A percentile compares a stretch with the other conserved stretches of the same genome.
Conservation (phyloP, 2,329 filamentous ascomycete genomes). For the Hysterium pulicare region DNA sequence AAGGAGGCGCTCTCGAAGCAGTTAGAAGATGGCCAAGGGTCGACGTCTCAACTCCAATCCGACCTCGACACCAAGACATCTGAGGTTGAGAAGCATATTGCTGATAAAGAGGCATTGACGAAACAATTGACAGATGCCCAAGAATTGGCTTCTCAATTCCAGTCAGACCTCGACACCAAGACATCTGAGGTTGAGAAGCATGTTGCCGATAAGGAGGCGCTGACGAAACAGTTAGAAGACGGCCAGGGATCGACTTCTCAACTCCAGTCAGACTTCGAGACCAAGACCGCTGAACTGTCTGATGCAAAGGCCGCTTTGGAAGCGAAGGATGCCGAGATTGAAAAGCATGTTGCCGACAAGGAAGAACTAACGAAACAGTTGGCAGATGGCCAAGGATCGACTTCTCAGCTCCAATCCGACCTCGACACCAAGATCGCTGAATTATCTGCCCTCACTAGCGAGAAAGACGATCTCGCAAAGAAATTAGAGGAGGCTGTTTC, state of each 20-base stretch:
- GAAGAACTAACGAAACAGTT: slow-evolving; percentile 16
- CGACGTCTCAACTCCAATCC: slow-evolving; percentile 6
- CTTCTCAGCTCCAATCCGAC: slow-evolving; percentile 13
- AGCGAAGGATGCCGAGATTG: slow-evolving; percentile 5
- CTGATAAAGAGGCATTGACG: slow-evolving; percentile 1
- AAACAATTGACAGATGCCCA: slow-evolving; percentile 9
- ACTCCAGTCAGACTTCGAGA: slow-evolving; percentile 21
- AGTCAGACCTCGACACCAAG: slow-evolving; percentile 24
- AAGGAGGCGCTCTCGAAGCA: slow-evolving; percentile 17
- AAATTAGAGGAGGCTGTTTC: slow-evolving; percentile 1
- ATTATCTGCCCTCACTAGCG: slow-evolving; percentile 21
- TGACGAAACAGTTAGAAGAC: slow-evolving; percentile 1
- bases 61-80: slow-evolving; percentile 16
- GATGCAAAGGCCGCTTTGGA: slow-evolving; percentile 2
- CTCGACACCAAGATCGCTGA: slow-evolving; percentile 28
- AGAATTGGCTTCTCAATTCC: neutral
- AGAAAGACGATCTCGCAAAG: slow-evolving; percentile 13
- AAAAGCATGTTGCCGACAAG: slow-evolving; percentile 5
- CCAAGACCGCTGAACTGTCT: slow-evolving; percentile 19
- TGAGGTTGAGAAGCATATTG: slow-evolving; percentile 1
- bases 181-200: slow-evolving; percentile 14
- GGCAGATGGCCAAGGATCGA: slow-evolving; percentile 4
- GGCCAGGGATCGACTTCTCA: neutral
- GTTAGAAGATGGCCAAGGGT: slow-evolving; percentile 5
- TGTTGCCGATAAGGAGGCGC: slow-evolving; percentile 9